These are phyloP conservation scores for Carex myosuroides DNA, from an alignment of 176 grass and related monocot species.

Conservation along the genomic window DNA sequence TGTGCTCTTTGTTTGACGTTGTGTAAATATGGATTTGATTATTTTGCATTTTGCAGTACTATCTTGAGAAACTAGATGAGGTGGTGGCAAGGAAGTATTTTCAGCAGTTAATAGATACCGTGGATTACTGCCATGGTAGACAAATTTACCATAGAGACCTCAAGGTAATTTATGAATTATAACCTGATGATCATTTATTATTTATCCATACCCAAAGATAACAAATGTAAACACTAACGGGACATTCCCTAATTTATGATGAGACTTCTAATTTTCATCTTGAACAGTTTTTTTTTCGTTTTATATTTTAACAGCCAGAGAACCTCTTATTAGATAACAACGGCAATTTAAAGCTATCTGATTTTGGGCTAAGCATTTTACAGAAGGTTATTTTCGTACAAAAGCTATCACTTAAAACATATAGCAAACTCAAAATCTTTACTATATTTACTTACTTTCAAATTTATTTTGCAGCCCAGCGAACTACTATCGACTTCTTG, in stretches of 20 bases:
- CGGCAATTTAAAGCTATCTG: constrained; percentile 58
- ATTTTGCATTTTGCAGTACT: constrained; percentile 27
- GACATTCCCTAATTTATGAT: neutral
- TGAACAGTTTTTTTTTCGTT: neutral
- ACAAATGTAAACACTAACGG: neutral
- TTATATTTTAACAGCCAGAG: constrained; percentile 43
- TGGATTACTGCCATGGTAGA: constrained; percentile 67
- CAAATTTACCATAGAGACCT: constrained; percentile 69
- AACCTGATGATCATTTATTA: neutral
- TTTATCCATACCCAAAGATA: neutral
- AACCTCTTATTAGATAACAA: constrained; percentile 64
- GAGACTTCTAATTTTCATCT: neutral
- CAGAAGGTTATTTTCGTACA: constrained; percentile 26
- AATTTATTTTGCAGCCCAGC: constrained; percentile 38
- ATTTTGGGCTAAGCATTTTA: constrained; percentile 62
- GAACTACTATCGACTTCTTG: constrained; percentile 55
- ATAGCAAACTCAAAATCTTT: neutral
- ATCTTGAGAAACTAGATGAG: constrained; percentile 50
- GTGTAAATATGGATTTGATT: neutral
- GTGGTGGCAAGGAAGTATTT: constrained; percentile 62
- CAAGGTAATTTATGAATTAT: constrained; percentile 31
- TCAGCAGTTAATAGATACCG: constrained; percentile 68
- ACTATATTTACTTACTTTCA: neutral
- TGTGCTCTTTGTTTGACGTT: too few relatives aligned
- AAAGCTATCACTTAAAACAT: neutral